A percentile compares a stretch with the other conserved stretches of the same genome.
These are phyloP conservation scores for Gautieria morchelliformis DNA, from an alignment of 768 basidiomycete genomes.

Conservation along the genomic window DNA sequence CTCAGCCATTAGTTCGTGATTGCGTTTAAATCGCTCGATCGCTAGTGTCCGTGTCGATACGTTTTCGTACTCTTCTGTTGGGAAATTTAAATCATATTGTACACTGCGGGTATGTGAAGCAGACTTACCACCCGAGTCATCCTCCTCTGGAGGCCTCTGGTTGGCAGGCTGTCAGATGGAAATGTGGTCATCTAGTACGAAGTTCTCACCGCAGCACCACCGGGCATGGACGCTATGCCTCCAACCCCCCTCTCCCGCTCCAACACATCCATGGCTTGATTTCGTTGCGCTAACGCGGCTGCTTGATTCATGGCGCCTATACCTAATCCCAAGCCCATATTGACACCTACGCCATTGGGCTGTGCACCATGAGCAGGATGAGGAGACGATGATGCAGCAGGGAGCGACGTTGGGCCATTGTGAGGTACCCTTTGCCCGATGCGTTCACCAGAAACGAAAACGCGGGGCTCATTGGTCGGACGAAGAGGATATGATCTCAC, in stretches of 20 bases:
- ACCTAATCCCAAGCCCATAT: constrained; percentile 17
- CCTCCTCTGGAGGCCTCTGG: constrained; percentile 33
- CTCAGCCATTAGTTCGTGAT: constrained; percentile 79
- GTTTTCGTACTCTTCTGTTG: constrained; percentile 51
- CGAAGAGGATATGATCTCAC: constrained; percentile 66
- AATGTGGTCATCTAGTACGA: neutral
- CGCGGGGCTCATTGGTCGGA: constrained; percentile 49
- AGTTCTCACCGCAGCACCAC: neutral
- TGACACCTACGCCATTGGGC: constrained; percentile 16
- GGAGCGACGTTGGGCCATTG: constrained; percentile 6
- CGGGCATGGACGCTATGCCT: constrained; percentile 17
- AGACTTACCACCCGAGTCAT: constrained; percentile 54
- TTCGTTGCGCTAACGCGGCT: constrained; percentile 67
- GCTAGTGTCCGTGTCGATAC: constrained; percentile 69
- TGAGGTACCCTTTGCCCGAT: constrained; percentile 54
- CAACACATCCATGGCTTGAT: constrained; percentile 58
- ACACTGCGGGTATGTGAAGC: neutral
- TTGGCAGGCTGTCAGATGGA: no score
- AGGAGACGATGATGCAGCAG: constrained; percentile 15
- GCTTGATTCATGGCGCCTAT: constrained; percentile 30
- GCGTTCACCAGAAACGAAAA: constrained; percentile 67
- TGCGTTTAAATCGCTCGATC: constrained; percentile 61
- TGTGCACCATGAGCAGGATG: constrained; percentile 9
- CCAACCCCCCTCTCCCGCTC: constrained; percentile 42
- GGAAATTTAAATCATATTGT: neutral